These are phyloP conservation scores for Orychophragmus violaceus DNA, from an alignment of 345 rosid species.

Conservation along the genomic window DNA sequence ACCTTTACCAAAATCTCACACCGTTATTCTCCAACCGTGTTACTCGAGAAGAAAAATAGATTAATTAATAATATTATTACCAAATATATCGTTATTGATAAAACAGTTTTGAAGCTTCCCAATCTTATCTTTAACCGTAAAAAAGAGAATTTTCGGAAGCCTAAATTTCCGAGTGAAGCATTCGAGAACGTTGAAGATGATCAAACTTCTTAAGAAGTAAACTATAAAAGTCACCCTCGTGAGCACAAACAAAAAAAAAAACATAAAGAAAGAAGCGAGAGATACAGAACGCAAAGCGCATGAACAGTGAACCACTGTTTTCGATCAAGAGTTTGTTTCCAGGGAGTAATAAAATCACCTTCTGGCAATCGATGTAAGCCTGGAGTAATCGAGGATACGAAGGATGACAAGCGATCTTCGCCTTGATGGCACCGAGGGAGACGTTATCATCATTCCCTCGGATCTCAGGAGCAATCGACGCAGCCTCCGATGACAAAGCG, in stretches of 20 bases:
- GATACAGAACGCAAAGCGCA: neutral
- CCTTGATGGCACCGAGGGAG: conserved; percentile 44
- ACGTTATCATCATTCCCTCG: conserved; percentile 39
- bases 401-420: conserved; percentile 83
- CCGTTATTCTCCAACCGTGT: neutral
- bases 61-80: neutral
- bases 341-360: conserved; percentile 42
- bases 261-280: neutral
- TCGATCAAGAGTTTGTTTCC: too few species aligned
- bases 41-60: neutral
- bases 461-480: conserved; percentile 54
- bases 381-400: conserved; percentile 77
- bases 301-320: neutral
- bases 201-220: neutral
- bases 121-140: neutral
- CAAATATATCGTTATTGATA: neutral
- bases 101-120: conserved; percentile 3
- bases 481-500: conserved; percentile 60
- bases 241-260: neutral
- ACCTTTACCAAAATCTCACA: conserved; percentile 40
- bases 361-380: conserved; percentile 90
- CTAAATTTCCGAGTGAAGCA: neutral
- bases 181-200: neutral
- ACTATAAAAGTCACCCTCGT: neutral
- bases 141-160: neutral